Evolutionary conservation across 306 rosid genomes (phyloP).

Genomic region (Ormosia semicastrata): DNA sequence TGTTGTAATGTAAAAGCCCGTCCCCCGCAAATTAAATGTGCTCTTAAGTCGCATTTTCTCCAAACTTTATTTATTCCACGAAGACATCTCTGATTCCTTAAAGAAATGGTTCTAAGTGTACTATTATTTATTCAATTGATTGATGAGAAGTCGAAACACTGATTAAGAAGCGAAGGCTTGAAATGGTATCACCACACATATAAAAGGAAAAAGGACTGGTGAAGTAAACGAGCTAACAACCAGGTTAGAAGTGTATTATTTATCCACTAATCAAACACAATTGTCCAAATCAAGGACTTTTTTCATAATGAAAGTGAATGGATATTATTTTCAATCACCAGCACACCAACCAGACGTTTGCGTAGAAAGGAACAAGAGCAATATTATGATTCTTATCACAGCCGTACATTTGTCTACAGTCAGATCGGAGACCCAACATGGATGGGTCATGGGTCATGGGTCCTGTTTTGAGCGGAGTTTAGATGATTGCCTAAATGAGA

Average conservation of each 20-base stretch:
- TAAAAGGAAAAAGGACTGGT: background rate
- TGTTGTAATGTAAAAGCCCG: background rate
- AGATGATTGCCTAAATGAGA: too few species aligned
- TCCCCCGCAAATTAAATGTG: background rate
- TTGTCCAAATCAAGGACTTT: constrained; percentile 6
- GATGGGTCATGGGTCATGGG: background rate
- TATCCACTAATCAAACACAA: background rate
- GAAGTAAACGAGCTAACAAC: constrained; percentile 47
- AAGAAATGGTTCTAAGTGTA: background rate
- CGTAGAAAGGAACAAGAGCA: background rate
- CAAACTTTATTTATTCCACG: background rate
- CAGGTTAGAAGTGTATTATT: constrained; percentile 28
- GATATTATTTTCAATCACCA: background rate
- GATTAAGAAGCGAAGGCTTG: background rate
- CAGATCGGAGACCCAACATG: constrained; percentile 6
- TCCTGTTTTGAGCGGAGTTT: too few species aligned
- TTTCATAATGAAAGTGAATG: constrained; percentile 6
- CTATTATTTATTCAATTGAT: constrained; percentile 1
- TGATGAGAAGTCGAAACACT: background rate
- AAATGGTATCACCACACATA: background rate
- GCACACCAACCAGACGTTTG: constrained; percentile 5
- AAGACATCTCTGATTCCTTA: background rate
- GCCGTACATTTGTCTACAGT: background rate
- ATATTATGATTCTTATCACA: background rate
- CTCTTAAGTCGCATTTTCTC: background rate